A percentile compares a stretch with the other conserved stretches of the same genome.
phyloP scores from a whole-genome alignment of 495 filamentous ascomycete genomes.

The Pyronema domesticum region DNA sequence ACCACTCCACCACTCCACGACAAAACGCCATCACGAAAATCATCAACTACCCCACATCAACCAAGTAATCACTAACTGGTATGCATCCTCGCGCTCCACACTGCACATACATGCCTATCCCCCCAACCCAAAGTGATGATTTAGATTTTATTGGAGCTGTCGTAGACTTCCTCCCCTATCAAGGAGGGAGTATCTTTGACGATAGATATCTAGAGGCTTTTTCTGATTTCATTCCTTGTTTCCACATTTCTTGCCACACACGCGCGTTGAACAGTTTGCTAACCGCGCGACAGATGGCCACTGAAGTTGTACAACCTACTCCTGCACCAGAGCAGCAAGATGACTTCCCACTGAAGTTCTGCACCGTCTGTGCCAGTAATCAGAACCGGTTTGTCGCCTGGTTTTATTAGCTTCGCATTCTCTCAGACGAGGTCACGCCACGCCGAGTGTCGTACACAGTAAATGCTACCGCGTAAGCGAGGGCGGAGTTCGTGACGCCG shows the following conservation, averaged over 20 bases:
- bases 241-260: constrained; percentile 4
- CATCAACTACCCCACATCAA: constrained; percentile 6
- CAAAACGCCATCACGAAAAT: constrained; percentile 2
- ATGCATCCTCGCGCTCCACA: constrained; percentile 7
- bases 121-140: constrained; percentile 36
- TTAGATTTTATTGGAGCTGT: constrained; percentile 89
- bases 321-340: constrained; percentile 9
- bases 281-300: not conserved
- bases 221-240: constrained; percentile 5
- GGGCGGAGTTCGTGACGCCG: not conserved
- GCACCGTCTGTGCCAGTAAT: constrained; percentile 96
- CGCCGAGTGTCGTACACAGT: too few species aligned
- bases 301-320: constrained; percentile 12
- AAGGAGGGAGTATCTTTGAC: constrained; percentile 27
- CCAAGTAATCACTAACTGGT: constrained; percentile 4
- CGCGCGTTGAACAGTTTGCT: constrained; percentile 3
- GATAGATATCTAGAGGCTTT: constrained; percentile 31
- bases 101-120: not conserved
- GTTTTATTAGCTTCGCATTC: not conserved
- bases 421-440: not conserved
- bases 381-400: constrained; percentile 55
- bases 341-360: constrained; percentile 77
- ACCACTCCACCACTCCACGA: not conserved
- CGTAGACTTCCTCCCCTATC: constrained; percentile 37
- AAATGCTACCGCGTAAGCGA: too few species aligned